Conservation (phyloP, 2,329 filamentous ascomycete species). For the Scorias spongiosa region DNA sequence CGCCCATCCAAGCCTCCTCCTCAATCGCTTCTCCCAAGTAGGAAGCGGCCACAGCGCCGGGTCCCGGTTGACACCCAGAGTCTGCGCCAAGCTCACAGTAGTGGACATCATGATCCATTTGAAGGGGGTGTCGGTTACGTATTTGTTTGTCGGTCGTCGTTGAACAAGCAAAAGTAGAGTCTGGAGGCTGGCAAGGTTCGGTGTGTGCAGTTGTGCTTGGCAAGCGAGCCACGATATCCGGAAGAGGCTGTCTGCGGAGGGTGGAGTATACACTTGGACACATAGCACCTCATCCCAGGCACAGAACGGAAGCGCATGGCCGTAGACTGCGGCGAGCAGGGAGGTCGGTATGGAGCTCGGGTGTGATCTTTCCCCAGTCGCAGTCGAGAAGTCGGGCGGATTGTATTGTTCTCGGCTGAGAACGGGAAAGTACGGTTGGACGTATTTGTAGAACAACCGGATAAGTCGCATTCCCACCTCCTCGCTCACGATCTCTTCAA, state of each 20-base stretch:
- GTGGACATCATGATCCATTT: conserved; percentile 20
- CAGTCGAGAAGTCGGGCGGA: background rate
- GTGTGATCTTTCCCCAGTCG: conserved; percentile 7
- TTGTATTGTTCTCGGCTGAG: conserved; percentile 20
- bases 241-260: conserved; percentile 19
- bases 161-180: conserved; percentile 19
- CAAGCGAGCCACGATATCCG: conserved; percentile 18
- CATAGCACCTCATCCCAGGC: conserved; percentile 28
- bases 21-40: conserved; percentile 45
- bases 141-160: conserved; percentile 18
- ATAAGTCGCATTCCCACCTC: conserved; percentile 24
- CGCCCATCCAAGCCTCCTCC: conserved; percentile 48
- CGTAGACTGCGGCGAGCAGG: conserved; percentile 28
- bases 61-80: conserved; percentile 45
- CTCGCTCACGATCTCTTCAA: conserved; percentile 18
- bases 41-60: conserved; percentile 48
- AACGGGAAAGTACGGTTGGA: conserved; percentile 31
- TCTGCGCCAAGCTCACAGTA: conserved; percentile 40
- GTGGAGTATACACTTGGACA: conserved; percentile 19
- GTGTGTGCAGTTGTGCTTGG: conserved; percentile 16
- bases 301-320: conserved; percentile 29
- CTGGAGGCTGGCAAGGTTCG: conserved; percentile 17
- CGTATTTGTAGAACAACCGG: conserved; percentile 26
- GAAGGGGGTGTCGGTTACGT: conserved; percentile 19
- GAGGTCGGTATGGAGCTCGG: conserved; percentile 22